Evolutionary conservation across 148 eudicot species (phyloP).

Genomic region (Vaccinium vitisidaea): DNA sequence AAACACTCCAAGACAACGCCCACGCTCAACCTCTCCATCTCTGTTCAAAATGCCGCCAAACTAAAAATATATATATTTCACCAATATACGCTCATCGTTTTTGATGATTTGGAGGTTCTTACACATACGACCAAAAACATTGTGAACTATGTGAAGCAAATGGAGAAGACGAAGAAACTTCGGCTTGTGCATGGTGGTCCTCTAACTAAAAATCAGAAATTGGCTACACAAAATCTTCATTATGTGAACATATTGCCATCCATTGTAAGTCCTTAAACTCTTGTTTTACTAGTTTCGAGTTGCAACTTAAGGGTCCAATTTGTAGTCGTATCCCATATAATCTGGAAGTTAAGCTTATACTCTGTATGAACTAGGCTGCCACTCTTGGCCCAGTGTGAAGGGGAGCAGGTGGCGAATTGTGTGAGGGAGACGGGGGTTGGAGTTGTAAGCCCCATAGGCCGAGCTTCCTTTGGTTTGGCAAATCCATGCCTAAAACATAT

Average conservation of each 20-base stretch:
- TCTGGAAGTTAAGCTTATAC: not conserved
- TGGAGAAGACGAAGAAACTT: slow-evolving; percentile 63
- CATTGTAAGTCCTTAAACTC: slow-evolving; percentile 57
- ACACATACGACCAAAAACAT: slow-evolving; percentile 90
- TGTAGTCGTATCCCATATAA: not conserved
- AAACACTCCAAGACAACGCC: slow-evolving; percentile 62
- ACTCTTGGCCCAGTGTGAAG: slow-evolving; percentile 33
- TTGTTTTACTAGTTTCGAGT: not conserved
- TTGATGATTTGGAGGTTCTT: slow-evolving; percentile 78
- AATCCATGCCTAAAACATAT: too few species aligned
- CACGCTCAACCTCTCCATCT: slow-evolving; percentile 85
- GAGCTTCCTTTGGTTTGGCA: too few species aligned
- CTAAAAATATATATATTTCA: not conserved
- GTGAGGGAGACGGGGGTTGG: slow-evolving; percentile 37
- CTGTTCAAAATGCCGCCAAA: slow-evolving; percentile 27
- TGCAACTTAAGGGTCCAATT: not conserved
- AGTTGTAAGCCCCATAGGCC: too few species aligned
- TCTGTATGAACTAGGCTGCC: not conserved
- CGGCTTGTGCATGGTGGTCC: slow-evolving; percentile 83
- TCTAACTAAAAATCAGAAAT: slow-evolving; percentile 64
- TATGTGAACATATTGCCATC: slow-evolving; percentile 81
- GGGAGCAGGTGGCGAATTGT: slow-evolving; percentile 42
- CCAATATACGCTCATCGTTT: slow-evolving; percentile 59
- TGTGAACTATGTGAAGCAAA: slow-evolving; percentile 68
- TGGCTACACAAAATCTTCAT: slow-evolving; percentile 84